Evolutionary conservation across 2,329 filamentous ascomycete species (phyloP), one percentile per base, ranked within the genome.

Genomic region (Diaporthe sp.): DNA sequence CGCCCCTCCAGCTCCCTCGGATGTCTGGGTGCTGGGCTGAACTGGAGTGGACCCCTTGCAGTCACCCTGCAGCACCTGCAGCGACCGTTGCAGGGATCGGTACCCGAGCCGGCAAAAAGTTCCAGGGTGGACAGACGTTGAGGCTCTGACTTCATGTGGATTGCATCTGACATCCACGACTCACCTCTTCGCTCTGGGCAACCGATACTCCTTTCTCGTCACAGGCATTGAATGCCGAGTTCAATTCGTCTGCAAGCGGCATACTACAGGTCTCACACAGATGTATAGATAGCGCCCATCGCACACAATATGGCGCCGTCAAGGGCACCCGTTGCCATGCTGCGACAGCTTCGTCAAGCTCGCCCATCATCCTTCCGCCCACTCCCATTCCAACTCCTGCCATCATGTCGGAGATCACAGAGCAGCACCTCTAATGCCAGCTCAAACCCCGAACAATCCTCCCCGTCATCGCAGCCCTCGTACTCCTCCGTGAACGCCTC

Each of bases 401-500:
- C 75, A 25, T 63, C 73, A 71, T 55, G 42, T 58, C 70, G 58
- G 19, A 37, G 30, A 6, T n/a, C 42, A 2, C 58, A 76, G n/a
- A 69, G 32, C 58, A 70, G 35, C 44, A 25, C 37, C 19, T 12
- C 27, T 55, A 13, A 51, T 35, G 1, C 59, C 50, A 47, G 42
- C 4, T 9, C 58, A 15, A 56, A 25, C 19, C 32, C 70, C 53
- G 56, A 58, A 19, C 72, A 72, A n/a, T 65, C 53, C 69, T 75
- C 58, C 56, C 68, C 73, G 68, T 71, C 77, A 59, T 58, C 79
- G n/a, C 70, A 80, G 22, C 53, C 82, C 59, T 77, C 82, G 72
- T 88, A 85, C 79, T 92, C 93, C 63, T 95, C 94, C 72, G 94
- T 99, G 84, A 97, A 97, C 80, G 90, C 94, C 70, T 91, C 93